Evolutionary conservation across 164 flowering plant genomes (phyloP), one percentile per base, ranked within the genome.

Genomic region (Tinospora cordifolia): DNA sequence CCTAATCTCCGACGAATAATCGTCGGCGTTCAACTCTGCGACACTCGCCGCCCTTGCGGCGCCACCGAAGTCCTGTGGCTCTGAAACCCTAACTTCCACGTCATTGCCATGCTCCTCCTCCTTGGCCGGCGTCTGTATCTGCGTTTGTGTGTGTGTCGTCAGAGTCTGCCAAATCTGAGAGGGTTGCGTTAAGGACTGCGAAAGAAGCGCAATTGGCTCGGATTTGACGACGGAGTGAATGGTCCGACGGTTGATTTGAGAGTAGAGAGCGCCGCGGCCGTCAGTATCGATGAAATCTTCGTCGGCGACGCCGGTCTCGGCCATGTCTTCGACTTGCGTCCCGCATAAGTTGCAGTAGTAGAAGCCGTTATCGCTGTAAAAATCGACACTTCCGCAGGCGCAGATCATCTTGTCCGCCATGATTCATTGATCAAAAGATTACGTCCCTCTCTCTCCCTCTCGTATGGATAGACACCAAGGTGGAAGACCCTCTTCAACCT

Each of bases 271-370:
- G 17, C 76, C 76, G n/a, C 63, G 44, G n/a, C 14, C 57, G n/a
- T 36, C 74, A 27, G 4, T 21, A 6, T 27, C 80, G 21, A 77
- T 30, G 69, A 83, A 76, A 62, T 87, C 89, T 51, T 86, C 88
- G 4, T 78, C 87, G 39, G 82, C 86, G 38, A 82, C 81, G 19
- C 81, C 90, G 3, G 88, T 83, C 59, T 83, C 87, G 9, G 81
- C 63, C 69, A 88, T 46, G 66, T 84, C 91, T 3, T 89, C 87
- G 8, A 89, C 87, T 62, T 82, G 86, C 2, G 83, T 41, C 21
- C 83, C 82, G 75, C 98, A 93, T 0, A 34, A 24, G 0, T 21
- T 58, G 76, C 97, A 91, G 72, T 88, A 88, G 76, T 69, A 88
- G 76, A 71, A 86, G 34, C 98, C 92, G 49, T 91, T 91, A 6